A percentile compares a stretch with the other conserved stretches of the same genome.
Conservation (phyloP, 2,329 filamentous ascomycete species). For the Colletotrichum zoysiae region DNA sequence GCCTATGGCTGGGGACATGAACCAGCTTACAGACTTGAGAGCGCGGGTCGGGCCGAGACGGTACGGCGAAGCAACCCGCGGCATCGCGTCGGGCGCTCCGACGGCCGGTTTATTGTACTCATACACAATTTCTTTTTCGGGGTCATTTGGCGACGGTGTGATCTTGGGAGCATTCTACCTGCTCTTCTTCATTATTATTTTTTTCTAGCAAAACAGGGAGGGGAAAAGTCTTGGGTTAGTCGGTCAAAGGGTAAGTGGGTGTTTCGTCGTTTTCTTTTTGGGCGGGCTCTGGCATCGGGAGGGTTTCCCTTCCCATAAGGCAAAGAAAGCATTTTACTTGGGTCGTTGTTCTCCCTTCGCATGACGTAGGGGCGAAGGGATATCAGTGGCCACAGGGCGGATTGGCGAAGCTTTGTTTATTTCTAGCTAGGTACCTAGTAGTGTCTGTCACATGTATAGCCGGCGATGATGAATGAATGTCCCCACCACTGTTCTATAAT, state of each 20-base stretch:
- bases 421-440: background rate
- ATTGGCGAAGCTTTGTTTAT: background rate
- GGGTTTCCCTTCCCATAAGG: background rate
- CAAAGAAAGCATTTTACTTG: slow-evolving; percentile 15
- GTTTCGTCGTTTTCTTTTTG: background rate
- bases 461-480: slow-evolving; percentile 9
- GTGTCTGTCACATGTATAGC: background rate
- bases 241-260: background rate
- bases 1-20: slow-evolving; percentile 36
- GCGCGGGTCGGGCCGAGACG: background rate
- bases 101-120: slow-evolving; percentile 9
- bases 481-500: background rate
- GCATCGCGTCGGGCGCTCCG: background rate
- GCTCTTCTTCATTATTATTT: background rate
- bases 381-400: background rate
- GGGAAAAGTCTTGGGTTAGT: background rate
- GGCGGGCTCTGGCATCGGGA: background rate
- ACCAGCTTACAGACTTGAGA: no score
- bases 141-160: slow-evolving; percentile 9
- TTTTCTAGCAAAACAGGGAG: background rate
- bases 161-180: background rate
- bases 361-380: background rate
- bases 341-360: background rate
- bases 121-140: slow-evolving; percentile 12
- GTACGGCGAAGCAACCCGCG: background rate